Evolutionary conservation across 1,139 yeast species (phyloP).

Genomic region (Kurtzmaniella quercitrusa): DNA sequence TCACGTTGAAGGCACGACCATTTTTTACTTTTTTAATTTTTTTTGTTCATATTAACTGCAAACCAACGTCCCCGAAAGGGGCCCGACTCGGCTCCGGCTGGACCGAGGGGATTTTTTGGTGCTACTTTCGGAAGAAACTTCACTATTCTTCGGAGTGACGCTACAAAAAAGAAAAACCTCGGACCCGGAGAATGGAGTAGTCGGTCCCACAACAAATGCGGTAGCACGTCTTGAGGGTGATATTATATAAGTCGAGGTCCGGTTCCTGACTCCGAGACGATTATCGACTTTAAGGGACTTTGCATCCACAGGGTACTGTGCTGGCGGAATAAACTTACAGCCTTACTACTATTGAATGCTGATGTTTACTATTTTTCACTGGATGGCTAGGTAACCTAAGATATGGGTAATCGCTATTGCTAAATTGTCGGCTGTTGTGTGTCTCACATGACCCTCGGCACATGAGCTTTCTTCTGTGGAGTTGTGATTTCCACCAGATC

Average conservation of each 20-base stretch:
- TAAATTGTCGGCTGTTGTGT: background rate
- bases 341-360: no score
- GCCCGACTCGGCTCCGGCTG: slow-evolving; percentile 2
- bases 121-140: no score
- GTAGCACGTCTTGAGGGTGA: background rate
- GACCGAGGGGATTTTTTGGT: slow-evolving; percentile 1
- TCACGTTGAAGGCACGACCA: background rate
- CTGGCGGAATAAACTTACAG: no score
- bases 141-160: background rate
- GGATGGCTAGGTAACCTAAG: no score
- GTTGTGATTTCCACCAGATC: no score
- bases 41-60: background rate
- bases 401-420: no score
- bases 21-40: background rate
- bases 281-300: background rate
- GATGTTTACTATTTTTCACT: no score
- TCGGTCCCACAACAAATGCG: background rate
- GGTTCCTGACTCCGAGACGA: background rate
- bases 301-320: no score
- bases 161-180: background rate
- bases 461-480: background rate
- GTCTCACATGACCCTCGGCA: background rate
- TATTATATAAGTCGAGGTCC: background rate
- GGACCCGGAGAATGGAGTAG: background rate
- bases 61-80: background rate